Conservation (phyloP, 73 alveolate species). For the Paramecium tetraurelia region DNA sequence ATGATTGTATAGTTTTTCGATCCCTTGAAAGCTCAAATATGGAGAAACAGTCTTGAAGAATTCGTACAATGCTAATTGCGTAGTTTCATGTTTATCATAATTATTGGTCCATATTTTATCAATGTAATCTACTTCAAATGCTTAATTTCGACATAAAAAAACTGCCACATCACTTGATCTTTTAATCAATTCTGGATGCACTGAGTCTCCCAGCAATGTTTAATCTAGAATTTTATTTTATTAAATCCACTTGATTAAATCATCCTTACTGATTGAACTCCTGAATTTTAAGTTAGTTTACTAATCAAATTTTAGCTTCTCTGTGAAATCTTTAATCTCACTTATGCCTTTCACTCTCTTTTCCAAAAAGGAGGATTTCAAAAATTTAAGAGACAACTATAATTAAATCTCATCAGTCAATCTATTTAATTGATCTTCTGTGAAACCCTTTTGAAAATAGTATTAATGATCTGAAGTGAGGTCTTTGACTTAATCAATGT, state of each 20-base stretch:
- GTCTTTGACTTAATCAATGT: conserved; percentile 63
- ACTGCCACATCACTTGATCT: conserved; percentile 48
- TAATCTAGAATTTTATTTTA: conserved; percentile 21
- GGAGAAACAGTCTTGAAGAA: conserved; percentile 43
- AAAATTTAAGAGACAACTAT: conserved; percentile 57
- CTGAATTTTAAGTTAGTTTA: neutral
- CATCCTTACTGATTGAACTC: neutral
- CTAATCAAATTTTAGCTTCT: conserved; percentile 12
- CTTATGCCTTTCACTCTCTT: conserved; percentile 74
- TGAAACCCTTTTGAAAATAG: conserved; percentile 5
- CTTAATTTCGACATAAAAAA: conserved; percentile 14
- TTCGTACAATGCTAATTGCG: conserved; percentile 27
- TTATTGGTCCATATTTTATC: conserved; percentile 23
- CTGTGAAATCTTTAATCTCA: conserved; percentile 71
- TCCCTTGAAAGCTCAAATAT: neutral
- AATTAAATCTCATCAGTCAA: conserved; percentile 62
- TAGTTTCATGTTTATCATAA: conserved; percentile 58
- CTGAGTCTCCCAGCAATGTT: conserved; percentile 20
- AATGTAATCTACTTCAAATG: conserved; percentile 5
- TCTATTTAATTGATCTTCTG: neutral
- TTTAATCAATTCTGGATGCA: conserved; percentile 62
- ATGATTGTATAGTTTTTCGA: conserved; percentile 14
- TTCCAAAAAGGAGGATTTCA: conserved; percentile 73
- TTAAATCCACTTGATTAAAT: conserved; percentile 36
- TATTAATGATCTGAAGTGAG: neutral